A percentile compares a stretch with the other conserved stretches of the same genome.
Evolutionary conservation across 1,284 basidiomycete species (phyloP).

Genomic region (Ustilago curta): DNA sequence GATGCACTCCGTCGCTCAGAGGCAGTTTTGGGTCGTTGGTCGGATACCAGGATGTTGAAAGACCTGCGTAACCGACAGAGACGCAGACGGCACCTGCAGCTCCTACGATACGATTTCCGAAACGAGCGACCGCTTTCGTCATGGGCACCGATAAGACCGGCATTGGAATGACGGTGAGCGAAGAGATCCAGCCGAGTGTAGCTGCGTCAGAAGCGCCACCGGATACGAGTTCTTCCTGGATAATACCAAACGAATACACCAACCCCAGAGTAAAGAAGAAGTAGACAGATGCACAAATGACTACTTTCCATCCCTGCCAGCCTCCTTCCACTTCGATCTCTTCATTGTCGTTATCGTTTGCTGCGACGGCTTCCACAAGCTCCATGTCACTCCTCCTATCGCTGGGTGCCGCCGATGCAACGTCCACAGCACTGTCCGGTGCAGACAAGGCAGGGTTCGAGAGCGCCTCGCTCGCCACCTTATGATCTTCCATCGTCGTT

Average conservation of each 20-base stretch:
- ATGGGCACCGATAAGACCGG: constrained; percentile 65
- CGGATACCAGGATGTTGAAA: constrained; percentile 53
- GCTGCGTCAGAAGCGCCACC: constrained; percentile 61
- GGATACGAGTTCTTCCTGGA: constrained; percentile 63
- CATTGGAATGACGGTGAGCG: constrained; percentile 56
- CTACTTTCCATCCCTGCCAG: constrained; percentile 30
- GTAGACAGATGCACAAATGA: constrained; percentile 38
- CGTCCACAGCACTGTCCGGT: not conserved
- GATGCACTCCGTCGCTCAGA: constrained; percentile 15
- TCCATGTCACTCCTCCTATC: constrained; percentile 80
- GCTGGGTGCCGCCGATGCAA: constrained; percentile 24
- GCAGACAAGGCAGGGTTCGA: not conserved
- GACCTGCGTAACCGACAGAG: constrained; percentile 56
- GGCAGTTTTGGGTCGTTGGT: constrained; percentile 17
- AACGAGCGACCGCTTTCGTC: constrained; percentile 58
- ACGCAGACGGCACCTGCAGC: constrained; percentile 56
- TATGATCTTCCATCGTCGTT: constrained; percentile 11
- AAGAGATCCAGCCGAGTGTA: constrained; percentile 68
- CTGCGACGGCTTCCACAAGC: constrained; percentile 72
- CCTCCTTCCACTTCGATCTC: constrained; percentile 27
- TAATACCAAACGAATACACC: constrained; percentile 68
- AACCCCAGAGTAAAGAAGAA: constrained; percentile 61
- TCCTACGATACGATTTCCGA: constrained; percentile 57
- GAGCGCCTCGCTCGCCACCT: not conserved
- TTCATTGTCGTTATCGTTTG: constrained; percentile 8